Evolutionary conservation across 768 basidiomycete genomes (phyloP), one percentile per base, ranked within the genome.

Genomic region (Podaxis sp.): DNA sequence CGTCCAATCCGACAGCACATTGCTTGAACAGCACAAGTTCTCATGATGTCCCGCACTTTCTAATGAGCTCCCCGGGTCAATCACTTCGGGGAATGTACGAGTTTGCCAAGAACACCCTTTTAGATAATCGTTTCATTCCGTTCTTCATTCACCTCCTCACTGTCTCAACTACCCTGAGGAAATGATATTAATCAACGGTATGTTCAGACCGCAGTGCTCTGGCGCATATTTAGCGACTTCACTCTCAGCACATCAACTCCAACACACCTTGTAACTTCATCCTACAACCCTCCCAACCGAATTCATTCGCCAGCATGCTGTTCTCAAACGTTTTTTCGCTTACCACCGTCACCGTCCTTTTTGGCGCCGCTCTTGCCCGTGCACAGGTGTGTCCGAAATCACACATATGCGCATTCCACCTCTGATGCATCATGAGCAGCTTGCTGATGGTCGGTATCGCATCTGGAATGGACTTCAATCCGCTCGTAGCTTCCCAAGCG

Each of bases 401-500:
- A 17, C 19, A 59, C 12, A 2, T 15, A 25, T 40, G 2, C 38
- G 15, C 11, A 3, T 6, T 43, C n/a, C 12, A 7, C n/a, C 5
- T 19, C 17, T 15, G 22, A 12, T 19, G 17, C 33, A 19, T 27
- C 6, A 38, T 37, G 19, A 33, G 36, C 58, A 61, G 61, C 53
- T 61, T 36, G 37, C 54, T 17, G 15, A 53, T 9, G 61, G 61
- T 13, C 43, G 33, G 38, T 61, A 61, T 19, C 61, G 61, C 40
- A 61, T 61, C 19, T 37, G 36, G 13, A 61, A 61, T 49, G 61
- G 61, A 7, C n/a, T 5, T 19, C 53, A 55, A 49, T 61, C 61
- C 15, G 61, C 61, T 15, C 61, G 61, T 49, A 61, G 54, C 36
- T 61, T 55, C 43, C 61, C 61, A 36, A 12, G 43, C n/a, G 29